Conservation (phyloP, 2,329 filamentous ascomycete genomes). For the Cladosporium sp. region DNA sequence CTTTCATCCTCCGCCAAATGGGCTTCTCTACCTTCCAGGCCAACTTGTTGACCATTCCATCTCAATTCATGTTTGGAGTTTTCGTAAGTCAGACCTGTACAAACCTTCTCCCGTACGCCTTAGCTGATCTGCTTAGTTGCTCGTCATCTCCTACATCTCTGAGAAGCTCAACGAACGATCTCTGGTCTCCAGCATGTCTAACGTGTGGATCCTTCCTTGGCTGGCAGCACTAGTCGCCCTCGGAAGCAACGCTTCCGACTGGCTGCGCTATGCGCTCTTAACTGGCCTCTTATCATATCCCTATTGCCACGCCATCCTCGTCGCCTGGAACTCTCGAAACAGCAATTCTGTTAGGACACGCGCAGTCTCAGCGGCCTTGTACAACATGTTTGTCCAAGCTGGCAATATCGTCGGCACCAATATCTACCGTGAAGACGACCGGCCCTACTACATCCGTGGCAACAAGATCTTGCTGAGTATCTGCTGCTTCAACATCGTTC, state of each 20-base stretch:
- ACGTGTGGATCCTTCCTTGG: conserved; percentile 38
- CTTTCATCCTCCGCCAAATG: conserved; percentile 37
- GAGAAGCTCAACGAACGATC: conserved; percentile 46
- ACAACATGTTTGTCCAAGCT: conserved; percentile 39
- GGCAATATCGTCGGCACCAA: conserved; percentile 45
- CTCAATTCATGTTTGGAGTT: conserved; percentile 22
- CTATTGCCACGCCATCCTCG: conserved; percentile 42
- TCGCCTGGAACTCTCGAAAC: conserved; percentile 40
- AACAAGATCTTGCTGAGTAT: conserved; percentile 34
- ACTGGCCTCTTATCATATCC: conserved; percentile 41
- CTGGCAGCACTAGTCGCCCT: conserved; percentile 35
- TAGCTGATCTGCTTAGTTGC: conserved; percentile 30
- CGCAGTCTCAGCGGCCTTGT: conserved; percentile 40
- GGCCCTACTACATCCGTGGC: conserved; percentile 41
- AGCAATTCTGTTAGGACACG: conserved; percentile 40
- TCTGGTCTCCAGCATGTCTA: conserved; percentile 39
- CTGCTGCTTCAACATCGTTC: conserved; percentile 27
- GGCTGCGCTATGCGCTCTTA: conserved; percentile 36
- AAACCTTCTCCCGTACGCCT: conserved; percentile 32
- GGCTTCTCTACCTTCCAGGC: conserved; percentile 46
- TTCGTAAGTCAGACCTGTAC: conserved; percentile 28
- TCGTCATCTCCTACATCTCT: conserved; percentile 43
- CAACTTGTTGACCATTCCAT: conserved; percentile 60
- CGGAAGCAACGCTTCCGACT: conserved; percentile 26
- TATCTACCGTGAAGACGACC: conserved; percentile 47